phyloP scores from a whole-genome alignment of 352 stramenopile species.

The Globisporangium middletonii region DNA sequence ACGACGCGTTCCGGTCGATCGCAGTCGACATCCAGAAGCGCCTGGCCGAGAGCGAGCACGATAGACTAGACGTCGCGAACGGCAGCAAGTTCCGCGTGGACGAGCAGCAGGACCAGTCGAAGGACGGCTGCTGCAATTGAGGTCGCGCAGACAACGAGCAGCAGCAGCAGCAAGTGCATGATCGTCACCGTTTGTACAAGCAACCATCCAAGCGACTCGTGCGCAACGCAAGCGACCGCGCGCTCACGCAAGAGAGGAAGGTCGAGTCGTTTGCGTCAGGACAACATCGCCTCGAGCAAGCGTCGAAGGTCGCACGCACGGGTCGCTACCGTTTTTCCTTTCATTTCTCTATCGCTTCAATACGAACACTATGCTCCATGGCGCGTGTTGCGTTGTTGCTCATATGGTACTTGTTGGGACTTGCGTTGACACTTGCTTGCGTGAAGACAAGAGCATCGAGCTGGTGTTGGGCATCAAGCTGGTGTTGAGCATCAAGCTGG shows the following conservation, averaged over 20 bases:
- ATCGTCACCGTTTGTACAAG: too few relatives aligned
- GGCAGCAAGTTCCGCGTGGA: conserved; percentile 83
- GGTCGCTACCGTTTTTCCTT: too few relatives aligned
- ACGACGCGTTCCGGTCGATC: conserved; percentile 84
- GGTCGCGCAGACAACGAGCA: not conserved
- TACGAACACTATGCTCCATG: too few relatives aligned
- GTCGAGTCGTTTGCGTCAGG: too few relatives aligned
- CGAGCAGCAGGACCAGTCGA: conserved; percentile 67
- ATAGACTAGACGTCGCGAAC: conserved; percentile 87
- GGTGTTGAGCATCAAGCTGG: too few relatives aligned
- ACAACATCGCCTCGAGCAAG: too few relatives aligned
- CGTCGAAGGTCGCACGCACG: too few relatives aligned
- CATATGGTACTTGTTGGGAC: not conserved
- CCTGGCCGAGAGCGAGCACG: conserved; percentile 79
- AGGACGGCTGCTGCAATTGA: conserved; percentile 77
- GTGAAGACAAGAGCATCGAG: not conserved
- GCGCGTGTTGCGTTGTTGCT: not conserved
- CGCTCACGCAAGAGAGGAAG: too few relatives aligned
- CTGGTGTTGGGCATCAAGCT: not conserved
- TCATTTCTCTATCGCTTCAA: too few relatives aligned
- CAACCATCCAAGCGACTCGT: too few relatives aligned
- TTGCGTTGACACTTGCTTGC: not conserved
- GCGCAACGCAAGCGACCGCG: too few relatives aligned
- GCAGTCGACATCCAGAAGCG: conserved; percentile 88
- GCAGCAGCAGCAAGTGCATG: not conserved